Conservation (phyloP, 768 basidiomycete species). For the Kwoniella europaea region DNA sequence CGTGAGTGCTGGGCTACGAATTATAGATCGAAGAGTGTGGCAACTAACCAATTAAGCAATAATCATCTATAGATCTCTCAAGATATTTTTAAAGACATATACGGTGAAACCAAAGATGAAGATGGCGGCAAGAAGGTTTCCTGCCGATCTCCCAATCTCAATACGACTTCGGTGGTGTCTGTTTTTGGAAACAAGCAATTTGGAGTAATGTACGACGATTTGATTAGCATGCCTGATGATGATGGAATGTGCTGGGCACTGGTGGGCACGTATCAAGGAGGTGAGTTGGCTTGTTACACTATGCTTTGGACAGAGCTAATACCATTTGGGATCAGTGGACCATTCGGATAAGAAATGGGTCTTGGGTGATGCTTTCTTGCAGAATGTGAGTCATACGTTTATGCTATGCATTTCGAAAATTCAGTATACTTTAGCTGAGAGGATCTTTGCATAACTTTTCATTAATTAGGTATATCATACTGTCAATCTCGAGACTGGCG, state of each 20-base stretch:
- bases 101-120: background rate
- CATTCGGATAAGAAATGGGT: slow-evolving; percentile 10
- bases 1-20: background rate
- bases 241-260: slow-evolving; percentile 13
- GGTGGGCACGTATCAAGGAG: slow-evolving; percentile 4
- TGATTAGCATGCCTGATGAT: slow-evolving; percentile 3
- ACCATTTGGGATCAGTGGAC: background rate
- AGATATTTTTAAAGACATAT: background rate
- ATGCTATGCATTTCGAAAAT: background rate
- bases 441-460: background rate
- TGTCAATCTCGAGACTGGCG: background rate
- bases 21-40: background rate
- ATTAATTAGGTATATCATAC: slow-evolving; percentile 1
- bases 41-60: background rate
- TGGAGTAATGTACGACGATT: background rate
- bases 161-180: background rate
- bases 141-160: background rate
- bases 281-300: background rate
- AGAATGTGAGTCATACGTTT: background rate
- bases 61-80: background rate
- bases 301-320: background rate
- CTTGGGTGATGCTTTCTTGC: slow-evolving; percentile 7
- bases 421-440: background rate
- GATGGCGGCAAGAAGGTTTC: slow-evolving; percentile 4
- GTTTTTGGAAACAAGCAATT: background rate